Evolutionary conservation across 768 basidiomycete genomes (phyloP), one percentile per base, ranked within the genome.

Genomic region (Paxillus ammoniavirescens): DNA sequence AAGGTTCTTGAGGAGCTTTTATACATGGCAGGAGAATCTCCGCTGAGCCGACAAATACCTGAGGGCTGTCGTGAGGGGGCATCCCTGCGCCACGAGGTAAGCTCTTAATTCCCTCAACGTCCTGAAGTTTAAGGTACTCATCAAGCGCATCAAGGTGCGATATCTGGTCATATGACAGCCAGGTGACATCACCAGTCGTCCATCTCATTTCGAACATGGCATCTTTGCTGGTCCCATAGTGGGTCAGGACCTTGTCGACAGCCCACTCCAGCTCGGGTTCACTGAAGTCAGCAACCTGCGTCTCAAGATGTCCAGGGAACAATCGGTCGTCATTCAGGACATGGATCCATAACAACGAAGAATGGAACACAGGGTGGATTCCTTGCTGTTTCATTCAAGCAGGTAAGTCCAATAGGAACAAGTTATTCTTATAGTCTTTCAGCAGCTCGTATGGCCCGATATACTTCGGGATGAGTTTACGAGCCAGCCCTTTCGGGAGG

Each of bases 401-500:
- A 0, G 72, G 69, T 23, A 75, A 42, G 4, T 72, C 66, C 1
- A 74, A 3, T 1, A 41, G n/a, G 41, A 56, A 73, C 0, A 59
- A 57, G 0, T 57, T 61, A 12, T 67, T 61, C 0, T 44, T 45
- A 6, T 59, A 18, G 9, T 58, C 59, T 5, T 49, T 47, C 0
- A 53, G 17, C 2, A 74, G 55, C 9, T 45, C 50, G 38, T 67
- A 73, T 0, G 73, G 73, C 5, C 73, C 72, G 14, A 75, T 65
- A 42, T 59, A 76, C 31, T 69, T 71, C 0, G 73, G 75, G 6
- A 65, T 57, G 0, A 76, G 55, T 47, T 76, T 76, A 0, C 62
- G 37, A 1, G 68, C 60, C 10, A 59, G 4, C 2, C 58, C 54
- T 49, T 70, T 72, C 0, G 70, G 72, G 4, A 72, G 48, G 0